phyloP scores from a whole-genome alignment of 805 yeast species.

The Brettanomyces bruxellensis region DNA sequence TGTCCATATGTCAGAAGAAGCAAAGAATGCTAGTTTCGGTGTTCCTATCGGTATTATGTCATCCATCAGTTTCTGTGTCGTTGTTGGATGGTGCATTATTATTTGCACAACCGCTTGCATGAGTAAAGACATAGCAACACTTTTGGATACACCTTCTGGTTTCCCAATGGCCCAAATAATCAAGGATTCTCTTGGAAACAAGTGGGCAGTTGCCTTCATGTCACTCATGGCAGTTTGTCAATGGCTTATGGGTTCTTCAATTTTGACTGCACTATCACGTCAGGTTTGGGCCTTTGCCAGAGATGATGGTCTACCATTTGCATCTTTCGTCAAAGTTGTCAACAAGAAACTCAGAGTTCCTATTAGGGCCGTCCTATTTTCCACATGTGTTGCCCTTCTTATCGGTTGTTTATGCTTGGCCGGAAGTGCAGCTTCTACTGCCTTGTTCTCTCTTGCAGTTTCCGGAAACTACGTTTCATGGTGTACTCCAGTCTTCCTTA shows the following conservation, averaged over 20 bases:
- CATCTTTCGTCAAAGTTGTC: slow-evolving; percentile 44
- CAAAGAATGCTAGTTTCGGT: slow-evolving; percentile 47
- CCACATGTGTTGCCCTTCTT: slow-evolving; percentile 35
- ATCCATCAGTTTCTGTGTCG: slow-evolving; percentile 46
- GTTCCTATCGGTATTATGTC: slow-evolving; percentile 57
- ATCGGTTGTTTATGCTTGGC: slow-evolving; percentile 49
- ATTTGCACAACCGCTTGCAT: slow-evolving; percentile 47
- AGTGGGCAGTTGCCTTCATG: slow-evolving; percentile 59
- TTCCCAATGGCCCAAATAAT: slow-evolving; percentile 57
- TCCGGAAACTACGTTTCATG: slow-evolving; percentile 54
- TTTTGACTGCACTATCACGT: slow-evolving; percentile 54
- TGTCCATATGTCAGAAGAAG: slow-evolving; percentile 66
- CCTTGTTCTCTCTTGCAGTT: slow-evolving; percentile 53
- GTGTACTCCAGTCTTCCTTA: slow-evolving; percentile 47
- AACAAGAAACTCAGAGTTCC: slow-evolving; percentile 48
- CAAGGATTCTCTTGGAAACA: slow-evolving; percentile 49
- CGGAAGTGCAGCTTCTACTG: slow-evolving; percentile 48
- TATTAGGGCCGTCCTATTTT: slow-evolving; percentile 46
- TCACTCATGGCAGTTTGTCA: slow-evolving; percentile 48
- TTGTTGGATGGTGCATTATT: slow-evolving; percentile 47
- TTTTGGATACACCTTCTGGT: slow-evolving; percentile 39
- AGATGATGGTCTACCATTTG: slow-evolving; percentile 63
- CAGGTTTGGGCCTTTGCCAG: slow-evolving; percentile 71
- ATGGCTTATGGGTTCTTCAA: slow-evolving; percentile 55
- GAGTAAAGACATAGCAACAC: slow-evolving; percentile 31